These are phyloP conservation scores for Verticillium zaregamsianum DNA, from an alignment of 2,329 filamentous ascomycete species.

Conservation along the genomic window DNA sequence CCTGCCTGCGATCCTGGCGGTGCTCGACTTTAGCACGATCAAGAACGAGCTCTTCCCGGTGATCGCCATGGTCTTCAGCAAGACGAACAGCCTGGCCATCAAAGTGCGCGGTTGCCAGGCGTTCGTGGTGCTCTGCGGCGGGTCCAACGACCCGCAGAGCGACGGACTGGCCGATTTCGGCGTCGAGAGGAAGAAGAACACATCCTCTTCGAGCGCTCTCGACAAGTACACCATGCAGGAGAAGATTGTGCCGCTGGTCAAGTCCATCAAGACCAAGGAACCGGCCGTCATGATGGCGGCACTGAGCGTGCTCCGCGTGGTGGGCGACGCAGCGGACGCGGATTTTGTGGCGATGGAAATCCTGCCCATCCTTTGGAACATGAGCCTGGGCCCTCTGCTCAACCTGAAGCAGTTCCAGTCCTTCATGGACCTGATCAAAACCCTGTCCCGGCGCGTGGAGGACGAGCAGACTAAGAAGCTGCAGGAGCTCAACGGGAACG, in stretches of 20 bases:
- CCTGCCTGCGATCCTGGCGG: constrained; percentile 74
- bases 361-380: constrained; percentile 83
- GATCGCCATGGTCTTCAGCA: constrained; percentile 84
- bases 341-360: constrained; percentile 93
- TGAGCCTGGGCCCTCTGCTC: constrained; percentile 85
- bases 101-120: constrained; percentile 91
- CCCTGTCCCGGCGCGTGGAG: constrained; percentile 74
- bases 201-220: constrained; percentile 69
- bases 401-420: constrained; percentile 82
- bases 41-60: constrained; percentile 96
- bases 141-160: constrained; percentile 47
- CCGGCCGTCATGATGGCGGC: constrained; percentile 96
- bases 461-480: constrained; percentile 85
- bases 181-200: constrained; percentile 53
- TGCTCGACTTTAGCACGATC: constrained; percentile 92
- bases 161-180: constrained; percentile 75
- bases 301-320: constrained; percentile 76
- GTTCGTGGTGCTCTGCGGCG: constrained; percentile 85
- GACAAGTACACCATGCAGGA: constrained; percentile 99
- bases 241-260: constrained; percentile 87
- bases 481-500: constrained; percentile 69
- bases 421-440: constrained; percentile 87
- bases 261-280: constrained; percentile 95
- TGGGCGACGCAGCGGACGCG: constrained; percentile 76
- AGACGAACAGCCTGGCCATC: constrained; percentile 88